phyloP scores from a whole-genome alignment of 2,329 filamentous ascomycete species.

The Arthrinium puccinioides region DNA sequence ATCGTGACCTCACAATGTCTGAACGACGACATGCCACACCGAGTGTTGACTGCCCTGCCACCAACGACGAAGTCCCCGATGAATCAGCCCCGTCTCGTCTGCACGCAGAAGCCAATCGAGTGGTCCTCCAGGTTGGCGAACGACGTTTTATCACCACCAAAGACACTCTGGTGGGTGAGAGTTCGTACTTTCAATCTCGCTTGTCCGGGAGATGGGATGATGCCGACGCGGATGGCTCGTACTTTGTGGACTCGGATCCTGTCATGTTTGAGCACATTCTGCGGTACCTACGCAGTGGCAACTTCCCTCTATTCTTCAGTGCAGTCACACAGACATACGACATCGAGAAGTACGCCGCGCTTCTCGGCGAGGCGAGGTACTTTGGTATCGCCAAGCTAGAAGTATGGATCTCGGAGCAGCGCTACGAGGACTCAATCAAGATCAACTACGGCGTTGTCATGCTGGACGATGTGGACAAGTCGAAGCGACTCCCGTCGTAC shows the following conservation, averaged over 20 bases:
- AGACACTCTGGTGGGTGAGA: conserved; percentile 13
- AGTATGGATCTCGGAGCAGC: conserved; percentile 20
- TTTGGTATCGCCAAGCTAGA: conserved; percentile 22
- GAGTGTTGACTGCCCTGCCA: too few species aligned
- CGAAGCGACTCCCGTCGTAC: too few species aligned
- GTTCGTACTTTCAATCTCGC: conserved; percentile 14
- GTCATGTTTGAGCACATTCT: conserved; percentile 27
- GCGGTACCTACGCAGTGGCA: conserved; percentile 22
- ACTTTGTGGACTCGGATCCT: conserved; percentile 30
- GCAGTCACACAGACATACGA: conserved; percentile 19
- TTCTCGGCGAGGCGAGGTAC: conserved; percentile 24
- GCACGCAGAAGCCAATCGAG: too few species aligned
- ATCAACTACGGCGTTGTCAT: background rate
- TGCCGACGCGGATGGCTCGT: conserved; percentile 19
- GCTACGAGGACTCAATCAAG: conserved; percentile 15
- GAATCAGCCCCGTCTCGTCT: too few species aligned
- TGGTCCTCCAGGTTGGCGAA: conserved; percentile 14
- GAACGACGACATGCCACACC: too few species aligned
- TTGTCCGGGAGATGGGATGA: conserved; percentile 16
- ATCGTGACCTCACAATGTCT: too few species aligned
- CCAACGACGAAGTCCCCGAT: too few species aligned
- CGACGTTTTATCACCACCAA: conserved; percentile 11
- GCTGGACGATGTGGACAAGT: background rate
- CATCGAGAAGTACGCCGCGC: conserved; percentile 21
- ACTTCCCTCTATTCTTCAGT: conserved; percentile 24